Conservation (phyloP, 371 early-diverging fungal species). For the Haplosporangium sp. region DNA sequence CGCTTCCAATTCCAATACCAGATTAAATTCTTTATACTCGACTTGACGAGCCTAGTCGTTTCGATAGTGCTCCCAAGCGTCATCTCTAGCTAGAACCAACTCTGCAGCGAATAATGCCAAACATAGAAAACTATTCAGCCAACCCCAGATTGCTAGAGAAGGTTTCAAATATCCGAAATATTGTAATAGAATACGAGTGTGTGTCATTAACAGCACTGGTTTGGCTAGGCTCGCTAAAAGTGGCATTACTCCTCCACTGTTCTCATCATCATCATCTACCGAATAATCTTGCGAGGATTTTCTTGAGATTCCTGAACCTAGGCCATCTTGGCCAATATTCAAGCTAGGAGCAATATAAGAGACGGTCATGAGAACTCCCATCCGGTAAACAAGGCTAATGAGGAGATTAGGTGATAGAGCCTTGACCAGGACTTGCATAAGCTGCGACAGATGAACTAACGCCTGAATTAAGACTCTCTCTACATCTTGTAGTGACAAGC, state of each 20-base stretch:
- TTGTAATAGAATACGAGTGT: conserved; percentile 44
- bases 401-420: conserved; percentile 50
- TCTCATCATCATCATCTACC: conserved; percentile 5
- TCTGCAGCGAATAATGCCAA: conserved; percentile 42
- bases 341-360: conserved; percentile 47
- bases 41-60: conserved; percentile 8
- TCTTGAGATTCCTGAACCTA: conserved; percentile 16
- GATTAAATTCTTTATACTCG: too few species aligned
- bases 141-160: conserved; percentile 47
- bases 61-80: conserved; percentile 48
- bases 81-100: conserved; percentile 44
- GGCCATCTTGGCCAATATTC: conserved; percentile 39
- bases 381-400: conserved; percentile 48
- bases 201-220: conserved; percentile 48
- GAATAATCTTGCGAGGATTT: conserved; percentile 18
- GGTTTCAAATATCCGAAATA: conserved; percentile 49
- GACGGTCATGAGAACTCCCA: conserved; percentile 46
- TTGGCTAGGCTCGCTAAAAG: conserved; percentile 45
- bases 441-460: conserved; percentile 45
- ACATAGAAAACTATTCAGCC: conserved; percentile 48
- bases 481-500: conserved; percentile 37
- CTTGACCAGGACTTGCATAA: conserved; percentile 27
- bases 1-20: neutral
- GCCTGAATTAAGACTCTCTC: conserved; percentile 37
- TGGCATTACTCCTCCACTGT: conserved; percentile 19